Base-by-base conservation (phyloP, 1,139 yeast genomes). In the Yamadazyma dushanensis region DNA sequence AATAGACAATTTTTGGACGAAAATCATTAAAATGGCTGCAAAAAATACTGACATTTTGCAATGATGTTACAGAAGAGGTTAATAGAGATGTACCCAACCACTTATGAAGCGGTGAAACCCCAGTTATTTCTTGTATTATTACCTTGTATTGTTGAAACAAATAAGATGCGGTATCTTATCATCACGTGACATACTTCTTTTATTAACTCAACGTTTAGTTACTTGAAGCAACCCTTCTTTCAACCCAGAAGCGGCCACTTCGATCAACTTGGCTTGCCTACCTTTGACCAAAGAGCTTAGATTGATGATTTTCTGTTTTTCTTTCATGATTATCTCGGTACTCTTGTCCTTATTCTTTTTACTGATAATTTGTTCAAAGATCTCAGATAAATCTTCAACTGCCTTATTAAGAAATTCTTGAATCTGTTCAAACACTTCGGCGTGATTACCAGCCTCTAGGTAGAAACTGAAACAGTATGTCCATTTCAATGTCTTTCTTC, bases 401-500 rank as follows among this genome's bases (percentile, higher is more conserved):
- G 89, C 80, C 43, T 73, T 66, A 37, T 82, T 82, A 33, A 92
- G 64, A 37, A 78, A 78, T 40, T 75, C 80, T 56, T 89, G 96
- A 51, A 80, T 80, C 38, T 76, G 80, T 50, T 88, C 95, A 50
- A 88, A 80, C 10, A 88, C 74, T 34, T 74, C 73, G 5, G 78
- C 70, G 46, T 69, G 66, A 40, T 74, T 66, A 29, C 70, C 63
- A 24, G 63, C 63, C 28, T 70, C 70, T 27, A 88, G 66, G 55
- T 82, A 87, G 53, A 65, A 92, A 3, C 88, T 83, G 54, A 88
- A 76, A 5, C 90, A 89, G 59, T 87, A 90, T 0, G 97, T 81
- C 97, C 97, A 92, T 61, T 88, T 86, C 35, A 92, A 66, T 2
- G 90, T 79, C 32, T 80, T 80, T 39, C 97, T 70, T 2, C 96